Base-by-base conservation (phyloP, 495 filamentous ascomycete genomes). In the Hyaloscypha hepaticicola region DNA sequence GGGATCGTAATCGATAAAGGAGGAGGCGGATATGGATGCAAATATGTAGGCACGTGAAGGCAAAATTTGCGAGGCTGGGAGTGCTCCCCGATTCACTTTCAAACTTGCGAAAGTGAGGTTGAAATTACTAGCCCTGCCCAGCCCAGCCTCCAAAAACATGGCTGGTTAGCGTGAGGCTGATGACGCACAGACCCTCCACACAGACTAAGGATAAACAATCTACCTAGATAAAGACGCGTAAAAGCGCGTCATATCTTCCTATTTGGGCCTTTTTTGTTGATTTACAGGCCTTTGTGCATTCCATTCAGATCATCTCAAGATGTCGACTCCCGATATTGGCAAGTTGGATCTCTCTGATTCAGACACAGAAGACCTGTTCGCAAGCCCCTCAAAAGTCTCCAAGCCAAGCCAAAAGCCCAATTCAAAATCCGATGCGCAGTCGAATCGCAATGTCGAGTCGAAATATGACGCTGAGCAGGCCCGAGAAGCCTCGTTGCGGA, bases 361-460 rank as follows among this genome's bases (percentile, higher is more conserved):
- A n/a, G 85, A 90, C 60, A 80, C 83, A 5, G 89, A 92, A 67
- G 82, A 88, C 61, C 84, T 92, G 58, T 90, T 89, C 78, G 82
- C 89, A 52, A 91, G 89, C 5, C 91, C 90, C 3, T 86, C 87
- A 16, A 81, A 56, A 61, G 29, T 58, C 45, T 66, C 68, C 16
- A 73, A 70, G 38, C 29, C 38, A 38, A 41, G 28, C 48, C 60
- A 66, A 21, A 55, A 45, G 29, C 9, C 61, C 22, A 22, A 28
- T 29, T 11, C 28, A 7, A 63, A 53, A 34, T 7, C 62, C 28
- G 55, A 58, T 51, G 55, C 62, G 24, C 50, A 69, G 58, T 52
- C 48, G 14, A 60, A 64, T 38, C 63, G 71, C 70, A 77, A 84
- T 77, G 73, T 70, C 55, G 82, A 84, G 29, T 82, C 82, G 26